A percentile compares a stretch with the other conserved stretches of the same genome.
These are phyloP conservation scores for Hortaea sp. DNA, from an alignment of 2,329 filamentous ascomycete genomes.

Conservation along the genomic window DNA sequence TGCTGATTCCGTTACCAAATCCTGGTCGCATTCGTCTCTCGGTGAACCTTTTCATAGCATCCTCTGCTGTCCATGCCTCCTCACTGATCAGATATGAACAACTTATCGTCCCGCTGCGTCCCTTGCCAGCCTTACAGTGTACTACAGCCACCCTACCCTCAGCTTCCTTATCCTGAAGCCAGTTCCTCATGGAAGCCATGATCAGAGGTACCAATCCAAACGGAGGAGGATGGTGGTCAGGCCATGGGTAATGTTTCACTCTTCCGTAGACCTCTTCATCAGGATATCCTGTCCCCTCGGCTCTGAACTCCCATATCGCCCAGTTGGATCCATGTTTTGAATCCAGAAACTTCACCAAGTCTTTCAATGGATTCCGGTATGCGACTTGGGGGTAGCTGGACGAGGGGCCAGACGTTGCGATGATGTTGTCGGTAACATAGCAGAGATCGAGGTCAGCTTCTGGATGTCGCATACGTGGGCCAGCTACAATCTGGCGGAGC, in stretches of 20 bases:
- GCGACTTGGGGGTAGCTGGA: conserved; percentile 82
- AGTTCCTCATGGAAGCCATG: conserved; percentile 85
- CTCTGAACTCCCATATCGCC: conserved; percentile 97
- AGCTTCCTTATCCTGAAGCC: conserved; percentile 52
- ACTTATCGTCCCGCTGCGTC: conserved; percentile 75
- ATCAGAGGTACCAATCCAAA: conserved; percentile 82
- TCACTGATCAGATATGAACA: conserved; percentile 88
- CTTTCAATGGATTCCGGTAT: conserved; percentile 86
- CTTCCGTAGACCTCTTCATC: conserved; percentile 79
- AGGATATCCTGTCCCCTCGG: conserved; percentile 90
- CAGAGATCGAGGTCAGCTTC: conserved; percentile 88
- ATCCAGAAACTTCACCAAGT: conserved; percentile 80
- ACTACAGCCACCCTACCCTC: conserved; percentile 67
- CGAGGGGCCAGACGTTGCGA: conserved; percentile 74
- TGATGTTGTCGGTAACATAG: conserved; percentile 79
- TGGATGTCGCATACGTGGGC: conserved; percentile 70
- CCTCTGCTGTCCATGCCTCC: conserved; percentile 57
- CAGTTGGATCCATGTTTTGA: conserved; percentile 71
- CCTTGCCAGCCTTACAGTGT: conserved; percentile 96
- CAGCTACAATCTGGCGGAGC: conserved; percentile 82
- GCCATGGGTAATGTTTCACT: conserved; percentile 88
- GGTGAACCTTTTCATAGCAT: conserved; percentile 61
- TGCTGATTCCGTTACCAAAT: conserved; percentile 83
- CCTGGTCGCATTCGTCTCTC: conserved; percentile 77
- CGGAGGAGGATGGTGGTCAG: conserved; percentile 92